Evolutionary conservation across 1,139 yeast species (phyloP).

Genomic region (Blastobotrys persicus): DNA sequence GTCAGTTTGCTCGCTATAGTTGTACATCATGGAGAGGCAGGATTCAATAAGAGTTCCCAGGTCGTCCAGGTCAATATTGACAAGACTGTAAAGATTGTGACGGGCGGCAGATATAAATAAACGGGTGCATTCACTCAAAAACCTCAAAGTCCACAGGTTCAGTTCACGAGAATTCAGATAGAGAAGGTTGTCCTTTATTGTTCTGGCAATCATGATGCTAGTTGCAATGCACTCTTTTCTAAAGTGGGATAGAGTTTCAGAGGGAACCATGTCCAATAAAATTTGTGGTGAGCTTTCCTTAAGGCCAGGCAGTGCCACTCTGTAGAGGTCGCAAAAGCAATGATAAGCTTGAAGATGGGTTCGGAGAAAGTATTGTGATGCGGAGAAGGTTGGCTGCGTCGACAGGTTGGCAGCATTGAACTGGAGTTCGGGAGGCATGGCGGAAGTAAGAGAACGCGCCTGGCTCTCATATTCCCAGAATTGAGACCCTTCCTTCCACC

Average conservation of each 20-base stretch:
- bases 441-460: neutral
- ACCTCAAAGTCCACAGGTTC: slow-evolving; percentile 5
- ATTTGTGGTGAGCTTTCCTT: slow-evolving; percentile 6
- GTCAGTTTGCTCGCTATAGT: neutral
- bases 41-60: neutral
- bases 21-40: neutral
- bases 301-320: slow-evolving; percentile 10
- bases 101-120: slow-evolving; percentile 7
- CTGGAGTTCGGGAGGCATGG: neutral
- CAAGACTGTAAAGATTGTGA: neutral
- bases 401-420: neutral
- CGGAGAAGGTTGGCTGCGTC: neutral
- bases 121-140: slow-evolving; percentile 10
- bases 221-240: slow-evolving; percentile 1
- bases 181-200: neutral
- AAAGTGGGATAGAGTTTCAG: neutral
- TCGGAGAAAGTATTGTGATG: neutral
- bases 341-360: slow-evolving; percentile 1
- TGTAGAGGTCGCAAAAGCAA: slow-evolving; percentile 8
- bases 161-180: neutral
- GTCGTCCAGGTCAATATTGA: neutral
- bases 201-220: slow-evolving; percentile 1
- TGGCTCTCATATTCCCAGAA: slow-evolving; percentile 9
- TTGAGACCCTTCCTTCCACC: slow-evolving; percentile 11
- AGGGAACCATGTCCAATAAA: slow-evolving; percentile 9